These are phyloP conservation scores for Drechslerella coelobrocha DNA, from an alignment of 2,329 filamentous ascomycete genomes.

Conservation along the genomic window DNA sequence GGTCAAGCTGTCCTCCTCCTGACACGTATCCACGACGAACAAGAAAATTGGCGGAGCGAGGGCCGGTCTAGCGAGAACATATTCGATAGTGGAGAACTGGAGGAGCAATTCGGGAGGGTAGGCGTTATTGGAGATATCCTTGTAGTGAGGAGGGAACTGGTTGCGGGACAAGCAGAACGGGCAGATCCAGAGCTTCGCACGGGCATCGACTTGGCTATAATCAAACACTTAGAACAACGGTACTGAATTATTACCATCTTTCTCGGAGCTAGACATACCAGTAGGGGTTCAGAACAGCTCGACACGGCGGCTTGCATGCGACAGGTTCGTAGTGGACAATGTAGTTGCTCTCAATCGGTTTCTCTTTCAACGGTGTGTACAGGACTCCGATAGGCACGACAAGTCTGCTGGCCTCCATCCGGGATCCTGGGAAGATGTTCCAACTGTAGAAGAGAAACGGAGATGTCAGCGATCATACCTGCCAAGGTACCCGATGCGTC, in stretches of 20 bases:
- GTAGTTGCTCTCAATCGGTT: constrained; percentile 66
- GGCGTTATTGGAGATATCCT: constrained; percentile 82
- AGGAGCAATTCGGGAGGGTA: constrained; percentile 84
- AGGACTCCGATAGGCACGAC: constrained; percentile 95
- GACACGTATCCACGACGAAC: constrained; percentile 86
- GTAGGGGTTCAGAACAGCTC: constrained; percentile 94
- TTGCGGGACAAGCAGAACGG: constrained; percentile 87
- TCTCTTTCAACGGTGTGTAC: constrained; percentile 95
- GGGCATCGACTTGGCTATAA: constrained; percentile 78
- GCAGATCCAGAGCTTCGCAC: constrained; percentile 85
- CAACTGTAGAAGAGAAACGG: constrained; percentile 64
- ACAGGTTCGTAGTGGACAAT: constrained; percentile 90
- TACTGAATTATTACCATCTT: background rate
- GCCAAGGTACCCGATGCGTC: background rate
- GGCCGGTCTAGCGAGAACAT: constrained; percentile 79
- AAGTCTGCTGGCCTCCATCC: constrained; percentile 94
- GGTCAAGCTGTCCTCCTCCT: constrained; percentile 83
- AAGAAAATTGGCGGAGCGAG: constrained; percentile 85
- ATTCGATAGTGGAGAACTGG: constrained; percentile 87
- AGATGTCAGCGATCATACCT: constrained; percentile 16
- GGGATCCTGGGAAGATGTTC: constrained; percentile 98
- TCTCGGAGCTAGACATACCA: constrained; percentile 68
- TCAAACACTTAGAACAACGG: constrained; percentile 1
- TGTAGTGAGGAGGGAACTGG: constrained; percentile 82
- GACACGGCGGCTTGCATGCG: constrained; percentile 88